Evolutionary conservation across 2,329 filamentous ascomycete species (phyloP), one percentile per base, ranked within the genome.

Genomic region (Lecanosticta acicola): DNA sequence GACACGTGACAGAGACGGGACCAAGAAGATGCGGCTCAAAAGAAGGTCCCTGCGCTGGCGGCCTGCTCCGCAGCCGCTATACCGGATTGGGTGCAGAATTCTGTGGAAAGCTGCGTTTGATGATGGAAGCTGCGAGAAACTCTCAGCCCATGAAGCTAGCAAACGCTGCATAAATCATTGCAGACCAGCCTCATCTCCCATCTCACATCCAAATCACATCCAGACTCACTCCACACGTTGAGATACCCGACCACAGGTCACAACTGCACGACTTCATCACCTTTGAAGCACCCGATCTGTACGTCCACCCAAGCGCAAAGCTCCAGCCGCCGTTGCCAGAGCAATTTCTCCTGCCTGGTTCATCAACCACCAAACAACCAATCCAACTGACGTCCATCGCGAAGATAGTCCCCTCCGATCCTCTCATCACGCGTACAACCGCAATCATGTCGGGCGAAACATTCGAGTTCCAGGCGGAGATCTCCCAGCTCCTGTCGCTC

Each of bases 381-480:
- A 5, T 29, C n/a, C 21, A 9, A 33, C 40, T 48, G 36, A 44
- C 41, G 1, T 16, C 18, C 29, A 36, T 20, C 17, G 10, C 41
- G n/a, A 37, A 40, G 43, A 45, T 38, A 39, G 5, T 29, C 32
- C 41, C 32, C 21, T 37, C 39, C 20, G 39, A 35, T 37, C 20
- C 29, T 39, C 21, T 29, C 41, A 24, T 20, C 44, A 46, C 34
- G 46, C 36, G 49, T 32, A 54, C 38, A 50, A 59, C 58, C 59
- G 58, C 60, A 59, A 86, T 71, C 71, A 95, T 94, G 87, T 75
- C 88, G 73, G 65, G 70, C 60, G 90, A 97, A 80, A 96, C 90
- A 63, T 98, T 98, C 78, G 91, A 97, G 85, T 98, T 97, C 80
- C 93, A 98, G 85, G 93, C 93, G 85, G 93, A 98, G 87, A 98